These are phyloP conservation scores for Penicillium carneum DNA, from an alignment of 2,329 filamentous ascomycete genomes.

Conservation along the genomic window DNA sequence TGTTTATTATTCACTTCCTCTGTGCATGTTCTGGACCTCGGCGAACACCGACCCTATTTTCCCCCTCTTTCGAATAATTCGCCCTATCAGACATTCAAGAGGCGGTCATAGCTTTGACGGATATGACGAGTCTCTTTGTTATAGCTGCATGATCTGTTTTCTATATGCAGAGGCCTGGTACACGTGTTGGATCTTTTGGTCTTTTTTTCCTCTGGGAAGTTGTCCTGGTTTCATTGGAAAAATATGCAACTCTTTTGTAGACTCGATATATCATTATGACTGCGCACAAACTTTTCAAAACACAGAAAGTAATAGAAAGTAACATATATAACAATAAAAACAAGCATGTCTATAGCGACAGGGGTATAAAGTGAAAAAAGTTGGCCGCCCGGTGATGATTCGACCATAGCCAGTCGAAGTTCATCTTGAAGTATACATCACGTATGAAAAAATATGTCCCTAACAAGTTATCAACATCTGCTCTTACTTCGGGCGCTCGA, in stretches of 20 bases:
- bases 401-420: neutral
- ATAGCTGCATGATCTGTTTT: neutral
- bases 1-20: neutral
- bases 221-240: neutral
- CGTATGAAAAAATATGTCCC: neutral
- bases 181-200: constrained; percentile 12
- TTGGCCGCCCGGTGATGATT: constrained; percentile 12
- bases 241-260: neutral
- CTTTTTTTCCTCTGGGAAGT: constrained; percentile 2
- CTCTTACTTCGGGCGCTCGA: constrained; percentile 11
- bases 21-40: neutral
- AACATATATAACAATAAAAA: neutral
- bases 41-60: neutral
- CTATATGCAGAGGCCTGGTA: constrained; percentile 8
- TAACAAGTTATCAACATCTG: neutral
- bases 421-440: constrained; percentile 9
- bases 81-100: neutral
- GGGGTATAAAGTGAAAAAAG: constrained; percentile 13
- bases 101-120: constrained; percentile 8
- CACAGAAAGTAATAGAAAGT: neutral
- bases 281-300: neutral
- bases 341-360: constrained; percentile 1
- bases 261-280: neutral
- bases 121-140: constrained; percentile 13
- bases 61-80: neutral